Conservation (phyloP, 1,284 basidiomycete species). For the Boletus hoseneyae region DNA sequence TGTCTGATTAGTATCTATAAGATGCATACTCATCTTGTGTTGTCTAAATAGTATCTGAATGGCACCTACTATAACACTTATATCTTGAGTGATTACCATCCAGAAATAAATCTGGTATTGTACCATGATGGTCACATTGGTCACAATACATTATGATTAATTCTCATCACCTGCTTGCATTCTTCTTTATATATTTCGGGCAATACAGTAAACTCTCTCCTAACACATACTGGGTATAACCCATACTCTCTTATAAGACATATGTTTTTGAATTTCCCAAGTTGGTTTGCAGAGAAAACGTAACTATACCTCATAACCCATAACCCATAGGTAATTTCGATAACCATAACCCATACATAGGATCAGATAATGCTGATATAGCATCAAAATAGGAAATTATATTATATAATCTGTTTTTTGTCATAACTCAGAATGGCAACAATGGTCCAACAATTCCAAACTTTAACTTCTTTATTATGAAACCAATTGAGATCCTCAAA, state of each 20-base stretch:
- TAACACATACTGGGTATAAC: slow-evolving; percentile 10
- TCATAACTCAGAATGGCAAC: no score
- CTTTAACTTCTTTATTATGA: slow-evolving; percentile 1
- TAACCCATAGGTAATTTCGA: slow-evolving; percentile 3
- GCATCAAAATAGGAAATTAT: neutral
- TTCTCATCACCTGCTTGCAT: no score
- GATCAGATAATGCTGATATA: neutral
- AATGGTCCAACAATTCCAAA: no score
- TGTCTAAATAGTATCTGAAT: no score
- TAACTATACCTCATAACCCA: neutral
- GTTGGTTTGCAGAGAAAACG: slow-evolving; percentile 4
- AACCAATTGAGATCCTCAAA: slow-evolving; percentile 7
- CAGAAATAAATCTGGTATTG: no score
- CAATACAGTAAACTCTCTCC: slow-evolving; percentile 1
- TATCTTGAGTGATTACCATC: no score
- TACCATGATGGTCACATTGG: no score
- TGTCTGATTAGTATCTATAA: no score
- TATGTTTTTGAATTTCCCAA: slow-evolving; percentile 9
- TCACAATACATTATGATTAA: no score
- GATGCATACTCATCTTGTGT: no score
- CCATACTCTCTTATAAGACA: slow-evolving; percentile 11
- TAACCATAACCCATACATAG: neutral
- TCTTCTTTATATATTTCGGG: no score
- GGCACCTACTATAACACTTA: no score
- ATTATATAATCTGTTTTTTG: neutral